phyloP scores from a whole-genome alignment of 2,329 filamentous ascomycete species.

The Elsinoe batatas region DNA sequence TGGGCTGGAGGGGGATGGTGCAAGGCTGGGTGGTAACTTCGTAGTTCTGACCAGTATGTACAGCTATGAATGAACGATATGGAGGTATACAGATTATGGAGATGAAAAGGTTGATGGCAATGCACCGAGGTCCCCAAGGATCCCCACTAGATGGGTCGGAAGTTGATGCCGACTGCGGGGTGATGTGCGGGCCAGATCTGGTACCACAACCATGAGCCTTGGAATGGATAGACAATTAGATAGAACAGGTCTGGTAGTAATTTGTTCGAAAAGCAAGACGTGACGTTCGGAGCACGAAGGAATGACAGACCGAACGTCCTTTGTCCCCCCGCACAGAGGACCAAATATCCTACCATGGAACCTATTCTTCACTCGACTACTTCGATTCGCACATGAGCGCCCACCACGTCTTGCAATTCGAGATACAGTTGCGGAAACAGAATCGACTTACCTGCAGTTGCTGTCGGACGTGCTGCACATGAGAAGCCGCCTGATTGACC shows the following conservation, averaged over 20 bases:
- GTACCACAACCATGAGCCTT: neutral
- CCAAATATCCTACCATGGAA: conserved; percentile 24
- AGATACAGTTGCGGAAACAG: conserved; percentile 29
- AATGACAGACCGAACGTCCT: conserved; percentile 16
- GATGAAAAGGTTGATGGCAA: too few species aligned
- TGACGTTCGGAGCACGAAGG: neutral
- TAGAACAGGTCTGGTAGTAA: neutral
- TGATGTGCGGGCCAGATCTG: conserved; percentile 2
- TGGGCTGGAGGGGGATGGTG: too few species aligned
- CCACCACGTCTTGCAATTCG: conserved; percentile 31
- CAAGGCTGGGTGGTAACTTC: too few species aligned
- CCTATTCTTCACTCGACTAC: conserved; percentile 32
- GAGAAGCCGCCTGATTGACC: conserved; percentile 29
- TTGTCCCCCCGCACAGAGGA: conserved; percentile 16
- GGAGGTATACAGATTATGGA: too few species aligned
- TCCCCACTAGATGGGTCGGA: neutral
- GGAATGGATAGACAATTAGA: neutral
- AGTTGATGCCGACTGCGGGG: conserved; percentile 3
- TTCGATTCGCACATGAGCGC: conserved; percentile 30
- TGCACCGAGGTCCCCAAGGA: neutral
- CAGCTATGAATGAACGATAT: too few species aligned
- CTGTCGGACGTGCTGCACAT: conserved; percentile 36
- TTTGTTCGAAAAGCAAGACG: neutral
- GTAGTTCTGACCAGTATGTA: too few species aligned
- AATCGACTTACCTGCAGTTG: conserved; percentile 34